These are phyloP conservation scores for Backusella psychrophila DNA, from an alignment of 192 early-diverging fungal species.

Conservation along the genomic window DNA sequence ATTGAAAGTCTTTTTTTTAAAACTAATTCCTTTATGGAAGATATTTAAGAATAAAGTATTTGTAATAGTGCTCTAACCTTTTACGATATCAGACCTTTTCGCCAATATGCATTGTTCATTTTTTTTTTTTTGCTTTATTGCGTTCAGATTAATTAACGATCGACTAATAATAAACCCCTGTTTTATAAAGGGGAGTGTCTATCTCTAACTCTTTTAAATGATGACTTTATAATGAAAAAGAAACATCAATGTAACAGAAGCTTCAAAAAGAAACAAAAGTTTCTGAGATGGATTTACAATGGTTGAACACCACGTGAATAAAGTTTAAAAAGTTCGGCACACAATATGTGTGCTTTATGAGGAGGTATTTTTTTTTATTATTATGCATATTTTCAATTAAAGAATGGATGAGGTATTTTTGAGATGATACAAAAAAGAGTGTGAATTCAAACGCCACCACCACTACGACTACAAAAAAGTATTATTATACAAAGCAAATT, in stretches of 20 bases:
- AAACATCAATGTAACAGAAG: neutral
- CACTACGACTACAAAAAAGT: constrained; percentile 16
- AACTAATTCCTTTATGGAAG: neutral
- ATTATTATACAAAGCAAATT: neutral
- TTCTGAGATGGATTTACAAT: neutral
- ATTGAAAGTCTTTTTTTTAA: neutral
- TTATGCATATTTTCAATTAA: neutral
- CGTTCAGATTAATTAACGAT: too few relatives aligned
- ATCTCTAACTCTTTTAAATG: neutral
- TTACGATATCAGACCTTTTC: neutral
- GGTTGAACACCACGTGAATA: neutral
- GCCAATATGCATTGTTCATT: neutral
- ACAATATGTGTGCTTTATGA: neutral
- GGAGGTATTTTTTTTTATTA: neutral
- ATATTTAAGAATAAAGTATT: neutral
- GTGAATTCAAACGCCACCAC: constrained; percentile 20
- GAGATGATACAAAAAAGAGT: neutral
- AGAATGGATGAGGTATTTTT: neutral
- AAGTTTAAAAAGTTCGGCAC: neutral
- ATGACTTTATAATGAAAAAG: too few relatives aligned
- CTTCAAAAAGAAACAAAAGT: neutral
- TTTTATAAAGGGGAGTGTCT: neutral
- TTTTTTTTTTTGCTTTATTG: too few relatives aligned
- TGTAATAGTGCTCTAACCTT: neutral
- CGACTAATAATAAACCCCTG: too few relatives aligned